Evolutionary conservation across 805 yeast species (phyloP).

Genomic region (Starmerella bacillaris): DNA sequence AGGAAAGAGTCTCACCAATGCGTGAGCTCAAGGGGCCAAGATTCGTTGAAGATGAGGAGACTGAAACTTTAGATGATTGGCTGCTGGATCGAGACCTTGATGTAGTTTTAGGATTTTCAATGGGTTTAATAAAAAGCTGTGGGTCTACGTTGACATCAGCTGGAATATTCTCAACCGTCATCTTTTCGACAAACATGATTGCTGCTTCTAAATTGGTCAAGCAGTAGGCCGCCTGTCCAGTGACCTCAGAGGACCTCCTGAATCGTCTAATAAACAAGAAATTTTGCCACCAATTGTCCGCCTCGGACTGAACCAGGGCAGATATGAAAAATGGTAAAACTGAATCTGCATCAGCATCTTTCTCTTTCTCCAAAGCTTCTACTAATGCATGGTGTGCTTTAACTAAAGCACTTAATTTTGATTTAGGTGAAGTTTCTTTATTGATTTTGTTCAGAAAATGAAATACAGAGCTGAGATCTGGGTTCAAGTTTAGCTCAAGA

Average conservation of each 20-base stretch:
- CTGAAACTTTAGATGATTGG: slow-evolving; percentile 20
- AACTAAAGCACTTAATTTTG: slow-evolving; percentile 22
- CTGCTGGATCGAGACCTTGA: slow-evolving; percentile 10
- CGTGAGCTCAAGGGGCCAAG: slow-evolving; percentile 21
- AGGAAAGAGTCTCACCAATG: slow-evolving; percentile 21
- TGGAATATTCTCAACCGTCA: slow-evolving; percentile 21
- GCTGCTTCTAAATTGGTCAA: slow-evolving; percentile 30
- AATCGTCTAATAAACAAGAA: slow-evolving; percentile 25
- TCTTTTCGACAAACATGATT: slow-evolving; percentile 23
- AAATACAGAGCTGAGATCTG: slow-evolving; percentile 9
- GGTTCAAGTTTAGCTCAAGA: slow-evolving; percentile 1
- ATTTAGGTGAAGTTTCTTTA: slow-evolving; percentile 21
- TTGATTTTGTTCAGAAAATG: slow-evolving; percentile 15
- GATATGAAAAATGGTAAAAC: slow-evolving; percentile 26
- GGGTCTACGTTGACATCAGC: slow-evolving; percentile 15
- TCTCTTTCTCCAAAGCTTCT: slow-evolving; percentile 15
- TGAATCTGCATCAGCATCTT: slow-evolving; percentile 23
- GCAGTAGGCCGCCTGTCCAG: slow-evolving; percentile 27
- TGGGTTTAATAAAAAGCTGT: slow-evolving; percentile 12
- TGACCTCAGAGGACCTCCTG: slow-evolving; percentile 21
- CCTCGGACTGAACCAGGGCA: slow-evolving; percentile 20
- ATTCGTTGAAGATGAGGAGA: slow-evolving; percentile 9
- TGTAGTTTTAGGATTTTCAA: slow-evolving; percentile 8
- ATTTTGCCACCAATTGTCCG: slow-evolving; percentile 24
- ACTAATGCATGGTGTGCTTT: slow-evolving; percentile 25